Evolutionary conservation across 169 alveolate species (phyloP).

Genomic region (Cyclospora cayetanensis): DNA sequence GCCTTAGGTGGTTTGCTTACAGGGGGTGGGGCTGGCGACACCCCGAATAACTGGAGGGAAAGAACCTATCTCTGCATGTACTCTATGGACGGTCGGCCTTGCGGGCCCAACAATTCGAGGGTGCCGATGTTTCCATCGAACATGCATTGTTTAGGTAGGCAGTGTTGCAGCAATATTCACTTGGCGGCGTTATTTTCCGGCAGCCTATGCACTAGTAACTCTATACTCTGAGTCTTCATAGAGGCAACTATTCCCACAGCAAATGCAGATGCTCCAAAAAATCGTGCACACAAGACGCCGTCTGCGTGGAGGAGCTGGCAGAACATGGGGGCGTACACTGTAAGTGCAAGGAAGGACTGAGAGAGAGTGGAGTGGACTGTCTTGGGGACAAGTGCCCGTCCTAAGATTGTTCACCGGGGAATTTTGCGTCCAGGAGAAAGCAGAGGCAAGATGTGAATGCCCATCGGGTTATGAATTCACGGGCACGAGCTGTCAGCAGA

Average conservation of each 20-base stretch:
- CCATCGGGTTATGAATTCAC: background rate
- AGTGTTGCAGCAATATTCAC: background rate
- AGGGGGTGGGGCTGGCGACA: constrained; percentile 23
- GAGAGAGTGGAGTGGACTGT: background rate
- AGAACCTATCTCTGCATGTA: background rate
- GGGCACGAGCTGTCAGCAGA: background rate
- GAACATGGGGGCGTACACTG: background rate
- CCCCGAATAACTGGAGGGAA: background rate
- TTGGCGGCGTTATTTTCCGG: background rate
- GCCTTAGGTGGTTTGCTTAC: background rate
- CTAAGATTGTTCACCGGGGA: background rate
- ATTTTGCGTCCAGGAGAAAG: background rate
- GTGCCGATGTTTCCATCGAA: background rate
- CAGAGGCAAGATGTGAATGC: background rate
- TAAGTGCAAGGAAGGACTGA: background rate
- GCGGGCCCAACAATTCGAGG: background rate
- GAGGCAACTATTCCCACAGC: background rate
- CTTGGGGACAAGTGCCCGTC: background rate
- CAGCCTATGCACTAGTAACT: background rate
- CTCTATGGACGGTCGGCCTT: constrained; percentile 14
- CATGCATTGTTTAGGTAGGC: background rate
- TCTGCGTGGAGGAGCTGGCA: background rate
- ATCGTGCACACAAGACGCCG: background rate
- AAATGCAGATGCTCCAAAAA: background rate
- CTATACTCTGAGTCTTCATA: background rate